A percentile compares a stretch with the other conserved stretches of the same genome.
Evolutionary conservation across 805 yeast species (phyloP).

Genomic region (Pichia ethanolica): DNA sequence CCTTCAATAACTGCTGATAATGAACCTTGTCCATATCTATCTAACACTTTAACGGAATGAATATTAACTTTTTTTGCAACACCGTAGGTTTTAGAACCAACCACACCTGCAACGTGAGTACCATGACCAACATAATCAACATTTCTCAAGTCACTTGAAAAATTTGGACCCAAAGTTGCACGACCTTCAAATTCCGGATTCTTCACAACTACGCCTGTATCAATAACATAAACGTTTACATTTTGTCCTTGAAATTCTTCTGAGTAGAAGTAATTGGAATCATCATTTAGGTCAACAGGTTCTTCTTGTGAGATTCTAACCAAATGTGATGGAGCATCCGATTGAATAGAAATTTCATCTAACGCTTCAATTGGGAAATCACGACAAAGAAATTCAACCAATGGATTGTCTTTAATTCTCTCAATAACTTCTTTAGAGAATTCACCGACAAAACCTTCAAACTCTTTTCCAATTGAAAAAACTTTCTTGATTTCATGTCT

Average conservation of each 20-base stretch:
- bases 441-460: slow-evolving; percentile 63
- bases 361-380: slow-evolving; percentile 56
- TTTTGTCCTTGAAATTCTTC: slow-evolving; percentile 42
- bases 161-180: slow-evolving; percentile 51
- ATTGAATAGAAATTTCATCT: slow-evolving; percentile 33
- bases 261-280: slow-evolving; percentile 42
- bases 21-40: slow-evolving; percentile 61
- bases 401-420: slow-evolving; percentile 47
- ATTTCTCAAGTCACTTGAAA: slow-evolving; percentile 53
- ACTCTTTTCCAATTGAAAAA: slow-evolving; percentile 55
- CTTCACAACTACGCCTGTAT: slow-evolving; percentile 65
- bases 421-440: slow-evolving; percentile 42
- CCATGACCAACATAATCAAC: slow-evolving; percentile 80
- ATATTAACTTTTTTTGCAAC: slow-evolving; percentile 66
- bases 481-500: slow-evolving; percentile 41
- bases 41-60: slow-evolving; percentile 70
- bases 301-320: slow-evolving; percentile 51
- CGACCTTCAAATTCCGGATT: slow-evolving; percentile 63
- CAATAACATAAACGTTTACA: slow-evolving; percentile 71
- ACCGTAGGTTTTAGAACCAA: slow-evolving; percentile 75
- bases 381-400: slow-evolving; percentile 61
- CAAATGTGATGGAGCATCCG: slow-evolving; percentile 43
- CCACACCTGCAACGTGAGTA: slow-evolving; percentile 86
- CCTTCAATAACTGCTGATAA: slow-evolving; percentile 59
- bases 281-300: slow-evolving; percentile 18